A percentile compares a stretch with the other conserved stretches of the same genome.
Evolutionary conservation across 2,329 filamentous ascomycete species (phyloP).

Genomic region (Verticillium albo-atrum): DNA sequence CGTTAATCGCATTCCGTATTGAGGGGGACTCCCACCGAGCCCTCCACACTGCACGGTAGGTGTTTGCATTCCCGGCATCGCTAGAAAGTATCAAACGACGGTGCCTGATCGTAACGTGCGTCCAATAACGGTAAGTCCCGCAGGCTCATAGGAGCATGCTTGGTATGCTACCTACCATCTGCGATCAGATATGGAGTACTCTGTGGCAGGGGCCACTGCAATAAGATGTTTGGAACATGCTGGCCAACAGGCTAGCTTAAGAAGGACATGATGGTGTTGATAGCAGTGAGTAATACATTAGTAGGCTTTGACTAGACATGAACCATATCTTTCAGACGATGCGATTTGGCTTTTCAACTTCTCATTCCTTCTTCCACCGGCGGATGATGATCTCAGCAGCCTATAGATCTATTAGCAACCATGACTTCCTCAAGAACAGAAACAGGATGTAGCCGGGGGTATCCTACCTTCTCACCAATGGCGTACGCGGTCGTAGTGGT

Average conservation of each 20-base stretch:
- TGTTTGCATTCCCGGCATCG: too few relatives aligned
- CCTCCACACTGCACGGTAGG: too few relatives aligned
- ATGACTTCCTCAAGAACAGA: neutral
- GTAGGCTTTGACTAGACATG: neutral
- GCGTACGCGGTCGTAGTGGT: slow-evolving; percentile 47
- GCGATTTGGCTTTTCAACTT: neutral
- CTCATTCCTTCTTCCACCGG: neutral
- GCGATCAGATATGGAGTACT: too few relatives aligned
- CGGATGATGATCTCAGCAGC: slow-evolving; percentile 14
- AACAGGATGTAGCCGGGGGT: neutral
- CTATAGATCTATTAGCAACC: slow-evolving; percentile 7
- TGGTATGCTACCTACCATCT: too few relatives aligned
- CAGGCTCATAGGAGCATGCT: too few relatives aligned
- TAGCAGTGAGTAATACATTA: neutral
- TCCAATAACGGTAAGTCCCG: too few relatives aligned
- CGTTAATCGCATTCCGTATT: too few relatives aligned
- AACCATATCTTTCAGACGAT: neutral
- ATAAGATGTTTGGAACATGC: too few relatives aligned
- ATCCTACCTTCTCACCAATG: slow-evolving; percentile 41
- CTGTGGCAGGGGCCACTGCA: too few relatives aligned
- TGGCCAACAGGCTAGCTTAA: neutral
- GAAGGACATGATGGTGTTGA: neutral
- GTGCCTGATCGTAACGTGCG: too few relatives aligned
- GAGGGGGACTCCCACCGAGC: too few relatives aligned
- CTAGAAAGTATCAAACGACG: too few relatives aligned